Evolutionary conservation across 306 rosid genomes (phyloP).

Genomic region (Cicer chorassanicum): DNA sequence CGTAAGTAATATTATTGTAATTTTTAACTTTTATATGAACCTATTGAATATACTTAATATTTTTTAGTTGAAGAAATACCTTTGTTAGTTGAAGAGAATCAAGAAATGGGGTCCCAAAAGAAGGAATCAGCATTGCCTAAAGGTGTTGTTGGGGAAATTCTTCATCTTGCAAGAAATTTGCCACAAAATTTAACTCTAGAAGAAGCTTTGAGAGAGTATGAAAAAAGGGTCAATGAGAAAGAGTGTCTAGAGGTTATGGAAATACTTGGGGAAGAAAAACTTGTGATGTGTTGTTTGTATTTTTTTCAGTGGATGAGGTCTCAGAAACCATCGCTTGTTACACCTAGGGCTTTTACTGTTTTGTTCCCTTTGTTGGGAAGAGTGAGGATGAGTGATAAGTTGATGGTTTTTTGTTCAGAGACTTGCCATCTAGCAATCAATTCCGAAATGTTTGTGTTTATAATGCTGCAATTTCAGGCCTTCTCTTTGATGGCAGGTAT

Average conservation of each 20-base stretch:
- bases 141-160: constrained; percentile 66
- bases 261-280: constrained; percentile 60
- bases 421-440: constrained; percentile 63
- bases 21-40: no score
- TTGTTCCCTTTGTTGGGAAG: constrained; percentile 81
- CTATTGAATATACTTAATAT: no score
- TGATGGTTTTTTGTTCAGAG: constrained; percentile 62
- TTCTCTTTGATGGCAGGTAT: constrained; percentile 40
- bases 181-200: constrained; percentile 68
- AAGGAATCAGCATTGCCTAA: constrained; percentile 44
- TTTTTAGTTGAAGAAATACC: neutral
- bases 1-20: no score
- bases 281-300: constrained; percentile 63
- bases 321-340: constrained; percentile 69
- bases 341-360: constrained; percentile 67
- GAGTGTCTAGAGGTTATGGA: constrained; percentile 68
- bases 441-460: constrained; percentile 76
- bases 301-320: constrained; percentile 93
- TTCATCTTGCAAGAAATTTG: constrained; percentile 65
- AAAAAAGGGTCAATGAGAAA: constrained; percentile 57
- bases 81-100: constrained; percentile 25
- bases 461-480: constrained; percentile 82
- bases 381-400: constrained; percentile 73
- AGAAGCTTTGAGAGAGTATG: constrained; percentile 65
- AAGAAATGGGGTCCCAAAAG: constrained; percentile 35